Evolutionary conservation across 331 rosid species (phyloP), one percentile per base, ranked within the genome.

Genomic region (Stylosanthes scabra): DNA sequence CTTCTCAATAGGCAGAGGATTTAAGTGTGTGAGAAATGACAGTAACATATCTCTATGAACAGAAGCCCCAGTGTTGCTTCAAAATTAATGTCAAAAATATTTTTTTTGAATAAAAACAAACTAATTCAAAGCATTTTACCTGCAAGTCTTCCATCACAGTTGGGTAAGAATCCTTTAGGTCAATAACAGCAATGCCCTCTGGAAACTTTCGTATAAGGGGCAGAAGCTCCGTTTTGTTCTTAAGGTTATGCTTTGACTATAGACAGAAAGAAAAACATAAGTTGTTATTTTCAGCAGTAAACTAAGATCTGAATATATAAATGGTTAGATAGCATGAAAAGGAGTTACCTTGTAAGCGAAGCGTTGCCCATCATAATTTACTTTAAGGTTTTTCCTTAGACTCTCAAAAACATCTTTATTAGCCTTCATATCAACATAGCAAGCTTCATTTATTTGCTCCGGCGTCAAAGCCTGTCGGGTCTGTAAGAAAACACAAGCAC

Each of bases 81-180:
- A 31, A 31, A n/a, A n/a, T n/a, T n/a, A 45, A 65, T 44, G 44
- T 59, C 49, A 10, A 8, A 60, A 10, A 8, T 50, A 14, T 59
- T 40, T 20, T 50, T 37, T 42, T 59, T 28, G 52, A 20, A 64
- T 12, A 42, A 71, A 50, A 56, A 60, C 15, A 20, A 51, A 51
- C 7, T 16, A 63, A 65, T 14, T 59, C 3, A 72, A 72, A 62
- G 49, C 44, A 76, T 57, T 71, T 2, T 74, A 93, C 97, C 95
- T 93, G 96, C 86, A 93, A 83, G 79, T 90, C 98, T 57, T 93
- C 98, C 91, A 88, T 86, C 76, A 93, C 96, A 74, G 76, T 87
- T 45, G 92, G 88, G 44, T 93, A 93, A 15, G 98, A 62, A 75
- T 93, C 97, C 82, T 90, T 87, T 66, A 93, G 83, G 79, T 93